These are phyloP conservation scores for Calonectria hongkongensis DNA, from an alignment of 2,329 filamentous ascomycete species.

Conservation along the genomic window DNA sequence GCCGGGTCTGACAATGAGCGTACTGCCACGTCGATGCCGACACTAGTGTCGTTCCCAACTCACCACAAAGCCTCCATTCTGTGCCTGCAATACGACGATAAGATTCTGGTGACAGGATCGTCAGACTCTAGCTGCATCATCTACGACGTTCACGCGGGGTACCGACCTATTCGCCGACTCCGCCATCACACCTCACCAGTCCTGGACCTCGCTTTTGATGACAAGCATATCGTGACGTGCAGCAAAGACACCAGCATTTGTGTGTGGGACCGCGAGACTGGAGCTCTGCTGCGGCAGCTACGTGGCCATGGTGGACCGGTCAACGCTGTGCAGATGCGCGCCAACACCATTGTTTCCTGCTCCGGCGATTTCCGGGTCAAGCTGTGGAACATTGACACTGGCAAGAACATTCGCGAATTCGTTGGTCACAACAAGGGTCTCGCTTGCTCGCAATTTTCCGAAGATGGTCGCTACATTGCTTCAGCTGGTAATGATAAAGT, in stretches of 20 bases:
- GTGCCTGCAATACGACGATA: conserved; percentile 94
- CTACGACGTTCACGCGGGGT: conserved; percentile 87
- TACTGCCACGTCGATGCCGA: conserved; percentile 69
- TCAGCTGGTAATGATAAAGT: conserved; percentile 96
- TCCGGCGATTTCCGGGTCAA: conserved; percentile 95
- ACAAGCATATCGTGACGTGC: conserved; percentile 95
- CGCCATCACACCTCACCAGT: conserved; percentile 89
- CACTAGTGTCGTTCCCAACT: conserved; percentile 73
- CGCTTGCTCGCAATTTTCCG: conserved; percentile 95
- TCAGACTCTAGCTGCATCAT: conserved; percentile 95
- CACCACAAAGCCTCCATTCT: conserved; percentile 95
- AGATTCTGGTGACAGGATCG: conserved; percentile 95
- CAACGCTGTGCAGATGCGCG: conserved; percentile 96
- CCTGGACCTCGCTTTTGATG: conserved; percentile 94
- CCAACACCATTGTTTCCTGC: conserved; percentile 93
- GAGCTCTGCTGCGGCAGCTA: conserved; percentile 84
- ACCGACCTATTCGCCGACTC: conserved; percentile 86
- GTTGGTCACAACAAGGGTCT: conserved; percentile 92
- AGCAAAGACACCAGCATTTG: conserved; percentile 97
- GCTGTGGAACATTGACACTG: conserved; percentile 95
- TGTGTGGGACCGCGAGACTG: conserved; percentile 92
- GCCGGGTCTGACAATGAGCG: conserved; percentile 70
- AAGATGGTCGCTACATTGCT: conserved; percentile 94
- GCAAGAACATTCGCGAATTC: conserved; percentile 93
- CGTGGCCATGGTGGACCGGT: conserved; percentile 93